Conservation (phyloP, 768 basidiomycete species). For the Lyophyllum shimeji region DNA sequence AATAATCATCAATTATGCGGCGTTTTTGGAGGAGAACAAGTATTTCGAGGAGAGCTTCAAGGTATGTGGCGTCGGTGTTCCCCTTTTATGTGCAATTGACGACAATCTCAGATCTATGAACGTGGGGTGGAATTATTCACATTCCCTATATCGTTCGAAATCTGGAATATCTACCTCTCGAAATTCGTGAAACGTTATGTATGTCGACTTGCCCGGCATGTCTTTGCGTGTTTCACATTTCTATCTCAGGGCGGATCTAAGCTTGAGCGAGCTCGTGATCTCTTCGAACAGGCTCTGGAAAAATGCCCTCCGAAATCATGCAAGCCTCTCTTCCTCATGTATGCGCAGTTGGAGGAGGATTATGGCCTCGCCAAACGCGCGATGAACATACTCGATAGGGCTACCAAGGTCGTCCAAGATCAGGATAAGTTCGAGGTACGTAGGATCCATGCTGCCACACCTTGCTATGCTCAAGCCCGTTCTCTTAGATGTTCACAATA, state of each 20-base stretch:
- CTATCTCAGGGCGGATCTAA: slow-evolving; percentile 79
- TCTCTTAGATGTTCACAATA: slow-evolving; percentile 83
- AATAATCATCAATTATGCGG: slow-evolving; percentile 94
- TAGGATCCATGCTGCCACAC: background rate
- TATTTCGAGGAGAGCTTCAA: slow-evolving; percentile 99
- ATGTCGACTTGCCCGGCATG: slow-evolving; percentile 27
- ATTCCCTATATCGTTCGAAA: slow-evolving; percentile 96
- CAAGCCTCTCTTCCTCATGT: slow-evolving; percentile 95
- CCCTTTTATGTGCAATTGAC: slow-evolving; percentile 2
- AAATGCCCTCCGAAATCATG: slow-evolving; percentile 95
- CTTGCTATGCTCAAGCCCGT: background rate
- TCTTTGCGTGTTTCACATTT: background rate
- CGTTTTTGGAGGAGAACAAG: slow-evolving; percentile 95
- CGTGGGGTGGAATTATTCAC: slow-evolving; percentile 97
- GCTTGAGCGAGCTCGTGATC: slow-evolving; percentile 92
- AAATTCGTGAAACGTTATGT: slow-evolving; percentile 98
- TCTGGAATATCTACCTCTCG: slow-evolving; percentile 98
- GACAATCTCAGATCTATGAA: slow-evolving; percentile 74
- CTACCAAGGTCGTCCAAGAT: slow-evolving; percentile 80
- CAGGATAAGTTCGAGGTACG: slow-evolving; percentile 94
- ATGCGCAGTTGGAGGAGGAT: slow-evolving; percentile 94
- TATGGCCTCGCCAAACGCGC: slow-evolving; percentile 92
- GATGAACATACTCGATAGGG: slow-evolving; percentile 95
- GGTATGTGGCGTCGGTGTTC: slow-evolving; percentile 36
- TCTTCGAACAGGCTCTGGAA: slow-evolving; percentile 96